Conservation (phyloP, 345 rosid genomes). For the Camelina neglecta region DNA sequence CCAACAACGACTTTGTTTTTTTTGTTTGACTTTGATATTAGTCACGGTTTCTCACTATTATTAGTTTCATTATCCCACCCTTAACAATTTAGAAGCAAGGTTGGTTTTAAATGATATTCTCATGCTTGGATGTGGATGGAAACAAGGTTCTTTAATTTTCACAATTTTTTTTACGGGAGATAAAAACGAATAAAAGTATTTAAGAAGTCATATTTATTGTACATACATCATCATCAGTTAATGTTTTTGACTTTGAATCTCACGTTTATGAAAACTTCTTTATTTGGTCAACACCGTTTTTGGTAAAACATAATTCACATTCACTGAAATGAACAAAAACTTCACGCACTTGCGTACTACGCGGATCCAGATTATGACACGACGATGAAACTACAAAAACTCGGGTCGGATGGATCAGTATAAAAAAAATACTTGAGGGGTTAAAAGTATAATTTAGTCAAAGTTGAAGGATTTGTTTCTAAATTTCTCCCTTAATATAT, state of each 20-base stretch:
- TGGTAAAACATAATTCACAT: background rate
- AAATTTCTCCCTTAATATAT: background rate
- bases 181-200: background rate
- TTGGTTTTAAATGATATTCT: slow-evolving; percentile 8
- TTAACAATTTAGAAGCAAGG: background rate
- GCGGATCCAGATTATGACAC: too few relatives aligned
- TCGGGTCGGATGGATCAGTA: background rate
- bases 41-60: background rate
- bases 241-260: background rate
- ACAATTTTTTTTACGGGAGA: background rate
- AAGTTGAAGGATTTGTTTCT: background rate
- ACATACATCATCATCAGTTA: background rate
- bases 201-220: background rate
- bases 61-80: background rate
- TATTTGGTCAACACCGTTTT: background rate
- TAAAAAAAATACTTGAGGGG: background rate
- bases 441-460: background rate
- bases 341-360: too few relatives aligned
- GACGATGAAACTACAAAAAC: too few relatives aligned
- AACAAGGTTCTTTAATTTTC: background rate
- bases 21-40: slow-evolving; percentile 35
- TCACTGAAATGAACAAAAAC: background rate
- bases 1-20: slow-evolving; percentile 3
- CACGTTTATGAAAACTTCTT: background rate
- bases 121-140: slow-evolving; percentile 1